A percentile compares a stretch with the other conserved stretches of the same genome.
Evolutionary conservation across 257 asterid genomes (phyloP).

Genomic region (Nicotiana knightiana): DNA sequence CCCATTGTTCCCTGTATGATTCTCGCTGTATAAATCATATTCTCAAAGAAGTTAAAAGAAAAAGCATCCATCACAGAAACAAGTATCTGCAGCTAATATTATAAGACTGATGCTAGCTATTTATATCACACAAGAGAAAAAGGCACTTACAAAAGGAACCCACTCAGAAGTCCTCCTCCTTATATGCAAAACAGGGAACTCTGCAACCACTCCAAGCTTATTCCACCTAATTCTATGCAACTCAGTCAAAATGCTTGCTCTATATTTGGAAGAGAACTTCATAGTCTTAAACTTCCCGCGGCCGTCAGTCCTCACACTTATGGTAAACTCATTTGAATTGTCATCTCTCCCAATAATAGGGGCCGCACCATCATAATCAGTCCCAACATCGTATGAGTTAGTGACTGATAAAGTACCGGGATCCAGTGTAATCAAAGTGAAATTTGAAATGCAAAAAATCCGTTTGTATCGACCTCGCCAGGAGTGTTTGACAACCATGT

Average conservation of each 20-base stretch:
- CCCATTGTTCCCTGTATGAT: neutral
- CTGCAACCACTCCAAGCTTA: conserved; percentile 56
- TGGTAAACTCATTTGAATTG: conserved; percentile 61
- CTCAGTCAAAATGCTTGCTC: conserved; percentile 85
- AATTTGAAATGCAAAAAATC: conserved; percentile 67
- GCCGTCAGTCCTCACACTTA: conserved; percentile 90
- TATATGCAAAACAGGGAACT: conserved; percentile 79
- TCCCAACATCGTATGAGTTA: conserved; percentile 76
- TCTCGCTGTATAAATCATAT: neutral
- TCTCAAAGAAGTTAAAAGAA: neutral
- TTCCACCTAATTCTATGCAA: conserved; percentile 84
- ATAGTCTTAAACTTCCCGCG: conserved; percentile 80
- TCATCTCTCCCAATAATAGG: conserved; percentile 89
- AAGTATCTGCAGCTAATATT: neutral
- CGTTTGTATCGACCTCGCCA: conserved; percentile 99
- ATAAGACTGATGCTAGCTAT: neutral
- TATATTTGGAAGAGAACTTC: conserved; percentile 73
- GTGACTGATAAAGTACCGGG: conserved; percentile 72
- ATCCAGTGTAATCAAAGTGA: conserved; percentile 65
- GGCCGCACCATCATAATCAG: conserved; percentile 81
- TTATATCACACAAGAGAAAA: conserved; percentile 2
- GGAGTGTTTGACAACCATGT: conserved; percentile 82
- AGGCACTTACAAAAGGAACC: conserved; percentile 71
- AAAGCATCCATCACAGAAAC: neutral
- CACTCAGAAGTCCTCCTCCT: conserved; percentile 79